These are phyloP conservation scores for Cephaloascus fragrans DNA, from an alignment of 805 yeast species.

Conservation along the genomic window DNA sequence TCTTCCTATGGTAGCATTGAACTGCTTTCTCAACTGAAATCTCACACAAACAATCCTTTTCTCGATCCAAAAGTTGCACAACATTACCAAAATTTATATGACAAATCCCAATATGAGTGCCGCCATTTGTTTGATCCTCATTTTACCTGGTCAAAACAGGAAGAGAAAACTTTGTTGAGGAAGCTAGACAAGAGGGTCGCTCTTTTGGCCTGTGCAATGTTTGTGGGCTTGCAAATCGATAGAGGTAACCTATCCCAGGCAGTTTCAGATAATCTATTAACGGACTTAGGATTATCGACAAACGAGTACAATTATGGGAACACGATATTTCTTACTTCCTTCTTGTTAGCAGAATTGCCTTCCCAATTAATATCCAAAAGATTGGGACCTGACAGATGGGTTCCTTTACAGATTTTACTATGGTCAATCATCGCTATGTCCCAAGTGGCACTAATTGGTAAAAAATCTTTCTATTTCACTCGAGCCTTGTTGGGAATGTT, in stretches of 20 bases:
- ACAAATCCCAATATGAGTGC: slow-evolving; percentile 43
- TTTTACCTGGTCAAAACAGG: slow-evolving; percentile 42
- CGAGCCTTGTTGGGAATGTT: slow-evolving; percentile 44
- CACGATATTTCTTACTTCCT: slow-evolving; percentile 42
- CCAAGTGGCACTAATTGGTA: slow-evolving; percentile 35
- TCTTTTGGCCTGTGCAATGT: slow-evolving; percentile 50
- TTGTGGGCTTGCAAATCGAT: slow-evolving; percentile 49
- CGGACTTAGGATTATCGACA: slow-evolving; percentile 43
- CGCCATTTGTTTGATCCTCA: slow-evolving; percentile 46
- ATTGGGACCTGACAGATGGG: slow-evolving; percentile 54
- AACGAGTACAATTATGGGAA: slow-evolving; percentile 51
- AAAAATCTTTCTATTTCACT: slow-evolving; percentile 33
- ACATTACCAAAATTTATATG: slow-evolving; percentile 35
- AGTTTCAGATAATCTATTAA: slow-evolving; percentile 43
- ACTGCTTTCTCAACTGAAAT: too few species aligned
- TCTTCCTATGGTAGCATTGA: background rate
- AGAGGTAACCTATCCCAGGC: slow-evolving; percentile 51
- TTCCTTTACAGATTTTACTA: slow-evolving; percentile 44
- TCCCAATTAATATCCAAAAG: slow-evolving; percentile 57
- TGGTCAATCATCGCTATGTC: slow-evolving; percentile 50
- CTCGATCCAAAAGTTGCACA: slow-evolving; percentile 37
- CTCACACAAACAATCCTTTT: slow-evolving; percentile 18
- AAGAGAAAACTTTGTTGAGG: slow-evolving; percentile 37
- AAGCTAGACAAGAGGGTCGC: slow-evolving; percentile 49
- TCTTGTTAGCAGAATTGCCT: slow-evolving; percentile 51